These are phyloP conservation scores for Pezizomycotina sp. DNA, from an alignment of 2,329 filamentous ascomycete species.

Conservation along the genomic window DNA sequence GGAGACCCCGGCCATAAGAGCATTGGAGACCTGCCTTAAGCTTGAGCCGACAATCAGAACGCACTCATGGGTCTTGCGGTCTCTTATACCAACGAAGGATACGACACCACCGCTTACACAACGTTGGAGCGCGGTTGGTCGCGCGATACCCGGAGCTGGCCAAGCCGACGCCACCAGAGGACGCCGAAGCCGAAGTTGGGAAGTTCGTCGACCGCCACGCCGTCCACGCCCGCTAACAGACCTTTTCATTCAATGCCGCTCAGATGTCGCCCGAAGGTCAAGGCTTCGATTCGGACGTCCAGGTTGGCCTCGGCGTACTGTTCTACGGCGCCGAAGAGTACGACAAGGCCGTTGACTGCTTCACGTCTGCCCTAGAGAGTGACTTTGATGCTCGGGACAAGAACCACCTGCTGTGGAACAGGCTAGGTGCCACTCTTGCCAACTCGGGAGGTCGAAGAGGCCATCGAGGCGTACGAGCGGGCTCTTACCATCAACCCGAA, in stretches of 20 bases:
- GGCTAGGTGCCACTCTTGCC: conserved; percentile 84
- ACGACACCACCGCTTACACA: conserved; percentile 89
- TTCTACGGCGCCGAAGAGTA: conserved; percentile 98
- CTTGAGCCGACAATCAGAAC: conserved; percentile 69
- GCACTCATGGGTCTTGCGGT: conserved; percentile 92
- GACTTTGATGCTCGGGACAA: conserved; percentile 76
- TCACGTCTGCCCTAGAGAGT: conserved; percentile 73
- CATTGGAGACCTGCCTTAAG: conserved; percentile 77
- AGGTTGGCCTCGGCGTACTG: conserved; percentile 87
- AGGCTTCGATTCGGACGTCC: conserved; percentile 96
- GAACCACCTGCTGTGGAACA: conserved; percentile 91
- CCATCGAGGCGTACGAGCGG: conserved; percentile 89
- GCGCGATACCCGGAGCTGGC: conserved; percentile 78
- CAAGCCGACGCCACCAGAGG: no score
- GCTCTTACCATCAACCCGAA: conserved; percentile 81
- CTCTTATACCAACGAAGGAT: conserved; percentile 96
- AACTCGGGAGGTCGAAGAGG: conserved; percentile 89
- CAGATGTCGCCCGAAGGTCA: conserved; percentile 81
- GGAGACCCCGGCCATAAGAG: conserved; percentile 85
- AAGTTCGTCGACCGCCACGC: conserved; percentile 82
- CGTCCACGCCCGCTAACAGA: conserved; percentile 77
- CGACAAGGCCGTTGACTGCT: conserved; percentile 97
- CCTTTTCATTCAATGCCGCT: conserved; percentile 78
- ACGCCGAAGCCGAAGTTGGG: conserved; percentile 60
- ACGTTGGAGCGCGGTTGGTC: conserved; percentile 93